Evolutionary conservation across 352 stramenopile species (phyloP), one percentile per base, ranked within the genome.

Genomic region (Phytophthora melonis): DNA sequence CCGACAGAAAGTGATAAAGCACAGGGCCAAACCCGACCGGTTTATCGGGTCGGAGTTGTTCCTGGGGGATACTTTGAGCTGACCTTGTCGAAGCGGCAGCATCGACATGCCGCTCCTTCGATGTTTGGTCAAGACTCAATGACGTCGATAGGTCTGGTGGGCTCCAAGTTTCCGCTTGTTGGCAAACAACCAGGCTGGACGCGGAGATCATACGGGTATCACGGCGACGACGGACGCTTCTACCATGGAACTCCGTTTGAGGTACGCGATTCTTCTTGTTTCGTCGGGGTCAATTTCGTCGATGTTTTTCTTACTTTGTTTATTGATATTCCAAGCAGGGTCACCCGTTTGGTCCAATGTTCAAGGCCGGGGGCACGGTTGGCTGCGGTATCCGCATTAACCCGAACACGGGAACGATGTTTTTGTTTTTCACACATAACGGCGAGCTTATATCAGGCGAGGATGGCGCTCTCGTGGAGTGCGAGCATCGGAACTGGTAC

Each of bases 1-100:
- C 34, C 67, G 7, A 58, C 76, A 25, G 62, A 75, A 27, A 52
- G 80, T 59, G 49, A 62, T 19, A 64, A 36, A 49, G 53, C 34
- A 25, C 62, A 57, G 25, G 69, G 56, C 34, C 60, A 72, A 18
- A 61, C 25, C 27, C 60, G 39, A 36, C 54, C 68, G 6, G 55
- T 67, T 21, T 92, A 83, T 66, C 58, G 82, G 11, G 69, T 96
- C 8, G 87, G 88, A 13, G 68, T 94, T 10, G 70, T 83, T 14
- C 66, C 75, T 5, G 86, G 88, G 58, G 87, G 79, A 14, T 96
- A 96, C 60, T 96, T 93, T 65, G 89, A 96, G 66, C 80, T 94
- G 56, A 85, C 79, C 14, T 82, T 96, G 21, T 63, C 64, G 0
- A 73, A 71, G 19, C 72, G 75, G n/a, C 62, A 72, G 16, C 70